Evolutionary conservation across 306 rosid species (phyloP).

Genomic region (Castanea sativa): DNA sequence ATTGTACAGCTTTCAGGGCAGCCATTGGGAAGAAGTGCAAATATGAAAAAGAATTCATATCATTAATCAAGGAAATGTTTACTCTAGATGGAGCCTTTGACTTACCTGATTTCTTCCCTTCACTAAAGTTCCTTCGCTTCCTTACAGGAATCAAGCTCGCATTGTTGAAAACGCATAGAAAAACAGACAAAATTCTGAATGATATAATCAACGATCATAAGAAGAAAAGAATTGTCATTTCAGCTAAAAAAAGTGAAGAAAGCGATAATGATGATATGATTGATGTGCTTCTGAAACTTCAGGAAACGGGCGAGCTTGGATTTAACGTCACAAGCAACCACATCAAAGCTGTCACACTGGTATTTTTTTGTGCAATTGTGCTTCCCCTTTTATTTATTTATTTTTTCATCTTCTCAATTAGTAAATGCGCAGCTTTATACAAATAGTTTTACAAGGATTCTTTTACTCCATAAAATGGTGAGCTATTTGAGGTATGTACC

Average conservation of each 20-base stretch:
- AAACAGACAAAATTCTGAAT: conserved; percentile 8
- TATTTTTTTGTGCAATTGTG: neutral
- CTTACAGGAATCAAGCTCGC: neutral
- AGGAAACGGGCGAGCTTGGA: neutral
- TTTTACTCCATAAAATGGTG: too few species aligned
- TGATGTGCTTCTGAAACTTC: conserved; percentile 6
- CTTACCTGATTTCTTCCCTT: conserved; percentile 13
- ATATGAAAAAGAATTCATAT: neutral
- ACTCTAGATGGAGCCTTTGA: neutral
- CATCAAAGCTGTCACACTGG: conserved; percentile 8
- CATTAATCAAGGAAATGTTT: neutral
- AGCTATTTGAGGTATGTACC: too few species aligned
- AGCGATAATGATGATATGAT: neutral
- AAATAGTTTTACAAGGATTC: too few species aligned
- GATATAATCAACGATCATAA: neutral
- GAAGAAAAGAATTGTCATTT: neutral
- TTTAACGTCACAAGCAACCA: conserved; percentile 1
- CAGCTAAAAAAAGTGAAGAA: neutral
- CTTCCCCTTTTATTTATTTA: too few species aligned
- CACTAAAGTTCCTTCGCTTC: neutral
- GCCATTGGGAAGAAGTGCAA: neutral
- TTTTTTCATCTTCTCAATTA: too few species aligned
- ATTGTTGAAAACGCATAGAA: neutral
- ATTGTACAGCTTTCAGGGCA: neutral
- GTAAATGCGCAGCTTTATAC: too few species aligned